phyloP scores from a whole-genome alignment of 768 basidiomycete species.

The Lepiota venenata region DNA sequence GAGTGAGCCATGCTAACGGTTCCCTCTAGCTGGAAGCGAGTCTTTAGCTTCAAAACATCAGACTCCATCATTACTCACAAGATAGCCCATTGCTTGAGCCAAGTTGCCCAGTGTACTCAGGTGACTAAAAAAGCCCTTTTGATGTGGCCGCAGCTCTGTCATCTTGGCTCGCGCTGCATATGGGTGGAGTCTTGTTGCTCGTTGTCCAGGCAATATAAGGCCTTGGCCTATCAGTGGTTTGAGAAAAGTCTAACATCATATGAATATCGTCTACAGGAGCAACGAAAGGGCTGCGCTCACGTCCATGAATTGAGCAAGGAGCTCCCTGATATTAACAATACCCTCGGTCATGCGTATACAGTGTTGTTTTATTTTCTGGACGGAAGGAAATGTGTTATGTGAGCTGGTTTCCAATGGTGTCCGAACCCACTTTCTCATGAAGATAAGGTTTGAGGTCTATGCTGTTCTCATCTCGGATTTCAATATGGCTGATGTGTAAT shows the following conservation, averaged over 20 bases:
- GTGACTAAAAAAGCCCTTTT: slow-evolving; percentile 47
- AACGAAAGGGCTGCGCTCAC: slow-evolving; percentile 34
- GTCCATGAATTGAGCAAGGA: slow-evolving; percentile 70
- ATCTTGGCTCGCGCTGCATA: slow-evolving; percentile 42
- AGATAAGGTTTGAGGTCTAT: slow-evolving; percentile 84
- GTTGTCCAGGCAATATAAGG: slow-evolving; percentile 29
- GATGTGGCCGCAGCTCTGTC: slow-evolving; percentile 30
- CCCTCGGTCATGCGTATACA: slow-evolving; percentile 71
- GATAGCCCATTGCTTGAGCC: slow-evolving; percentile 84
- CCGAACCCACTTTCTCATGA: slow-evolving; percentile 70
- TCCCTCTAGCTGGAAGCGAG: slow-evolving; percentile 64
- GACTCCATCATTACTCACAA: slow-evolving; percentile 47
- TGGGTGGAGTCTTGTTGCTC: slow-evolving; percentile 41
- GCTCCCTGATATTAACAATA: slow-evolving; percentile 61
- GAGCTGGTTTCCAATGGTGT: neutral
- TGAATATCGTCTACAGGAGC: neutral
- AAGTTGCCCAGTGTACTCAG: slow-evolving; percentile 53
- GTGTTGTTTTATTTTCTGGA: slow-evolving; percentile 72
- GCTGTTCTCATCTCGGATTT: slow-evolving; percentile 90
- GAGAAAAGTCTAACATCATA: slow-evolving; percentile 19
- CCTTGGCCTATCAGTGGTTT: slow-evolving; percentile 15
- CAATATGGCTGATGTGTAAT: slow-evolving; percentile 91
- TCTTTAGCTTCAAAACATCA: slow-evolving; percentile 1
- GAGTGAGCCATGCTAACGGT: slow-evolving; percentile 78
- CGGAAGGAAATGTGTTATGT: slow-evolving; percentile 4